phyloP scores from a whole-genome alignment of 257 asterid genomes.

The Rubia yunnanensis region DNA sequence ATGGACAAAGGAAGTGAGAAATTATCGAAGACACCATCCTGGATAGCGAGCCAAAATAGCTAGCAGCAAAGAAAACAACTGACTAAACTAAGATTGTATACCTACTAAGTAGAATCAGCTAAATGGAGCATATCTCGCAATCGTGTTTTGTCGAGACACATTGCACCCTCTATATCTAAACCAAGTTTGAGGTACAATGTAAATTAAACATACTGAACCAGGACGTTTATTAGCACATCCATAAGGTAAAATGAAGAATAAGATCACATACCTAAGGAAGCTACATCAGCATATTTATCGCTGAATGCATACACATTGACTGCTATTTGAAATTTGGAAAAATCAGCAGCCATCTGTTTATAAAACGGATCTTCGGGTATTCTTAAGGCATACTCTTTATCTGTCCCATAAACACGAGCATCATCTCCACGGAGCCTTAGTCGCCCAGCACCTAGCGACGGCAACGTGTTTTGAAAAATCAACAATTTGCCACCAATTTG shows the following conservation, averaged over 20 bases:
- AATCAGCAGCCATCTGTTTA: slow-evolving; percentile 99
- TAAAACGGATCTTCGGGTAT: slow-evolving; percentile 95
- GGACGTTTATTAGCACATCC: neutral
- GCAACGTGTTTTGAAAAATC: slow-evolving; percentile 85
- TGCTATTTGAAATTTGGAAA: slow-evolving; percentile 88
- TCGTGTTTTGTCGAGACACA: too few relatives aligned
- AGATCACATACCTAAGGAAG: slow-evolving; percentile 69
- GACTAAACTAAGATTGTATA: too few relatives aligned
- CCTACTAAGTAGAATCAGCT: neutral
- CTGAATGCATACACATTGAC: slow-evolving; percentile 88
- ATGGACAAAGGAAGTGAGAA: neutral
- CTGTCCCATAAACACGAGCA: slow-evolving; percentile 73
- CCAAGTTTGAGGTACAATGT: too few relatives aligned
- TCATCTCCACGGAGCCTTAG: slow-evolving; percentile 92
- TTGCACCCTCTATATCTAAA: too few relatives aligned
- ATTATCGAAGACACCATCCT: neutral
- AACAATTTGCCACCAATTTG: slow-evolving; percentile 96
- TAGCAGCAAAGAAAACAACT: neutral
- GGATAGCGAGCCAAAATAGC: neutral
- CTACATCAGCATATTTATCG: slow-evolving; percentile 84
- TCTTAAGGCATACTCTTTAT: slow-evolving; percentile 78
- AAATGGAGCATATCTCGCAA: neutral
- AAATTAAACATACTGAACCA: neutral
- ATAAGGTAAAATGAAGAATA: neutral
- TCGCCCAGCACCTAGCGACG: slow-evolving; percentile 95